Base-by-base conservation (phyloP, 129 eudicot species). In the Helianthus tuberosus region DNA sequence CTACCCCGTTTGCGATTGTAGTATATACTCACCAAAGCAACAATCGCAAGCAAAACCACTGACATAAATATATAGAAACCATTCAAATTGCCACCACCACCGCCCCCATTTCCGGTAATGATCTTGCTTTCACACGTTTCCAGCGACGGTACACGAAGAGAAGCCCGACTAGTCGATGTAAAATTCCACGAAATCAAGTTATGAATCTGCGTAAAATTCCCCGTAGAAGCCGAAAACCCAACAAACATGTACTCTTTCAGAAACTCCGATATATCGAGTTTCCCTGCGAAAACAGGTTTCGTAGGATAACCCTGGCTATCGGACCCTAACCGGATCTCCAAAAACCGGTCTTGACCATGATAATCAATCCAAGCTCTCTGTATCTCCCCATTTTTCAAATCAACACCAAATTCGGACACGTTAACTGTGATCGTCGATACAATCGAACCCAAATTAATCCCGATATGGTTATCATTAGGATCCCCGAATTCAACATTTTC, bases 171-270 rank as follows among this genome's bases (percentile, higher is more conserved):
- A 5, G 59, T 77, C 1, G 91, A 82, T 1, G 86, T 89, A 62
- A 89, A 84, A 29, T 89, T 89, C 96, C 96, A 89, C 3, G 92
- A 86, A 14, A 88, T 68, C 15, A 89, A 48, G 76, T 79, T 89
- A 82, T 89, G 96, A 38, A 89, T 71, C 57, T 89, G 86, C 0
- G 96, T 71, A 73, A 79, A 79, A 44, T 80, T 80, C 0, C 96
- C 96, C 0, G 92, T 86, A 0, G 96, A 89, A 47, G 89, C 96
- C 14, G 96, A 84, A 73, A 89, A 89, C 3, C 96, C 96, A n/a
- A 89, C 73, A 48, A 89, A 89, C 96, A 89, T 89, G 58, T 89
- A 89, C 73, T 89, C 96, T 36, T 84, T 89, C 11, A 89, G 23
- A 44, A 73, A 89, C 27, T 86, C 86, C 0, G 88, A 82, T 36